These are phyloP conservation scores for Mycena alexandri DNA, from an alignment of 768 basidiomycete species.

Conservation along the genomic window DNA sequence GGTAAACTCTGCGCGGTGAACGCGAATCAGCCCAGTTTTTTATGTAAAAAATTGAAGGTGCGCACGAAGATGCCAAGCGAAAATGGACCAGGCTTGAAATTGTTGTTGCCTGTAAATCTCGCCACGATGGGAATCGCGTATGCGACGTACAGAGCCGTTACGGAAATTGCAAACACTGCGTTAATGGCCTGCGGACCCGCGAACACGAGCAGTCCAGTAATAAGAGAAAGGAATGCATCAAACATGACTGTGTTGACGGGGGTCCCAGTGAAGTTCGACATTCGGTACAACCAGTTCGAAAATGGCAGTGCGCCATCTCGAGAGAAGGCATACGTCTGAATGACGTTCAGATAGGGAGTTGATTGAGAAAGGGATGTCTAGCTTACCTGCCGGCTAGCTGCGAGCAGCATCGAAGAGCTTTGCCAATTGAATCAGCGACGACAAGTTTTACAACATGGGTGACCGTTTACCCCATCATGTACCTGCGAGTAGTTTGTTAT, in stretches of 20 bases:
- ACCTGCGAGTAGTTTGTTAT: constrained; percentile 31
- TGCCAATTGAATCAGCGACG: not conserved
- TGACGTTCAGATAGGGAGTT: constrained; percentile 44
- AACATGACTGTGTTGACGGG: constrained; percentile 63
- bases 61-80: constrained; percentile 49
- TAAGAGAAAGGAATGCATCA: constrained; percentile 47
- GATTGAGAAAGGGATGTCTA: not conserved
- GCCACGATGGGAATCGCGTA: constrained; percentile 54
- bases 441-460: not conserved
- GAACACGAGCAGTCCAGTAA: constrained; percentile 59
- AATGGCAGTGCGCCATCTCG: constrained; percentile 57
- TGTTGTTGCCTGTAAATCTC: constrained; percentile 47
- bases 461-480: constrained; percentile 46
- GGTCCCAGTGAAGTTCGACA: constrained; percentile 55
- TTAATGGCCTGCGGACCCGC: constrained; percentile 57
- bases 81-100: constrained; percentile 55
- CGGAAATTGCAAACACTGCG: constrained; percentile 52
- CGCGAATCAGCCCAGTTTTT: not conserved
- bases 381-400: constrained; percentile 31
- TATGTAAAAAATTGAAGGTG: not conserved
- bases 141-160: constrained; percentile 46
- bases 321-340: constrained; percentile 55
- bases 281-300: constrained; percentile 55
- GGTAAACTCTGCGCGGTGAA: constrained; percentile 56
- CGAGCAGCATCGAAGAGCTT: constrained; percentile 44